Base-by-base conservation (phyloP, 2,329 filamentous ascomycete species). In the Stromatinia cepivora region DNA sequence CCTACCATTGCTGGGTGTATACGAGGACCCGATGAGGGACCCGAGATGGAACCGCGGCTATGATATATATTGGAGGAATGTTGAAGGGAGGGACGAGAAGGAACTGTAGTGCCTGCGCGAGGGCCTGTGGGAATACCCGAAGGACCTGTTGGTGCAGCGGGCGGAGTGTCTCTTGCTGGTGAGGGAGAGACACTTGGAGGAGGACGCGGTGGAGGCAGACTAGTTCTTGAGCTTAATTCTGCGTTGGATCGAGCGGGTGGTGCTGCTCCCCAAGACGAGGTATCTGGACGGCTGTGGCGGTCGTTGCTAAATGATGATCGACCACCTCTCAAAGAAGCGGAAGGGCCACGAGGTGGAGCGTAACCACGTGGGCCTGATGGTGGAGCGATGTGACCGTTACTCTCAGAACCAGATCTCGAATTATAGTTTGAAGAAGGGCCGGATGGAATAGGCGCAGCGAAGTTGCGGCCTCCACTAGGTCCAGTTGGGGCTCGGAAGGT, bases 311-410 rank as follows among this genome's bases (percentile, higher is more conserved):
- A 77, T 39, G 76, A 76, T 7, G 72, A 71, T 72, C 77, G 73
- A 17, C 76, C 75, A 34, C 76, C 77, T 71, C 77, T 73, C 68
- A 75, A 73, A 42, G 71, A 71, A 58, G 72, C 74, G 8, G 71
- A 70, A 53, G 68, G 68, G 22, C 76, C 76, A 56, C 76, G 74
- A 61, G 69, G 56, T 46, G 76, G 72, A 22, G 75, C 72, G 67
- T 77, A 78, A 28, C 76, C 78, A 63, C 78, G 76, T 66, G 78
- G 78, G 63, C 78, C 78, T n/a, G 77, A 73, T 50, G 78, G 78
- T 53, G 77, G 77, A 39, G 34, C 54, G 17, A 67, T 56, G 64
- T 63, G 52, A 45, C 67, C 52, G 34, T 58, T 31, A 45, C 68
- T 73, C 22, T 77, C 76, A 22, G 71, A 68, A 69, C 74, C 68